Conservation (phyloP, 805 yeast species). For the Torulaspora gathmanii region DNA sequence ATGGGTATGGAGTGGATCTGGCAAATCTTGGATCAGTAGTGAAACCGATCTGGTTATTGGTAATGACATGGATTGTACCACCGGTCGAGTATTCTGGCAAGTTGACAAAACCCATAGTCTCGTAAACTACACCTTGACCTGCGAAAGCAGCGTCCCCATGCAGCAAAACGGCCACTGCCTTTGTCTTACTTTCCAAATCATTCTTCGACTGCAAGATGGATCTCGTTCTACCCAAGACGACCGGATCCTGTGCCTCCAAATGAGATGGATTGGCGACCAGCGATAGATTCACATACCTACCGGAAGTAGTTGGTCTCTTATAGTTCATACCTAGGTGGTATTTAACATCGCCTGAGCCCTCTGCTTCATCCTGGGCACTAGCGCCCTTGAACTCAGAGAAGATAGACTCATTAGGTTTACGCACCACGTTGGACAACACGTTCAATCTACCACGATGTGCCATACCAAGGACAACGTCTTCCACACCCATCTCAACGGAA, state of each 20-base stretch:
- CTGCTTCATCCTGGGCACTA: constrained; percentile 64
- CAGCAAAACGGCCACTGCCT: constrained; percentile 86
- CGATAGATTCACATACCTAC: constrained; percentile 91
- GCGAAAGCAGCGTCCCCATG: constrained; percentile 99
- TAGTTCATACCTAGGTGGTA: constrained; percentile 99
- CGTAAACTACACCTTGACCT: constrained; percentile 98
- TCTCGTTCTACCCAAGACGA: constrained; percentile 95
- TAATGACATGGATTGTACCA: constrained; percentile 94
- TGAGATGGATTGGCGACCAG: constrained; percentile 98
- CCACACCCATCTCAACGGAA: constrained; percentile 86
- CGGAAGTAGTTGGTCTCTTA: constrained; percentile 97
- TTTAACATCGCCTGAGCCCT: constrained; percentile 98
- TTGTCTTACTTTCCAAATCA: constrained; percentile 75
- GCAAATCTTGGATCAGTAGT: constrained; percentile 98
- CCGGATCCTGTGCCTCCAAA: constrained; percentile 98
- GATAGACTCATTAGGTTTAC: constrained; percentile 97
- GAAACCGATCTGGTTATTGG: constrained; percentile 98
- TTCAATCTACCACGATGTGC: constrained; percentile 99
- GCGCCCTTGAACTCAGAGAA: constrained; percentile 95
- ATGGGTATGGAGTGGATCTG: constrained; percentile 96
- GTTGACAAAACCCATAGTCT: constrained; percentile 90
- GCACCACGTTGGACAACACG: constrained; percentile 95
- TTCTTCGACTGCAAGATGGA: constrained; percentile 89
- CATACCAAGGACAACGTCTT: constrained; percentile 97
- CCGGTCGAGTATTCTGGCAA: constrained; percentile 96